phyloP scores from a whole-genome alignment of 176 grass and related monocot genomes.

The Ananas comosus region DNA sequence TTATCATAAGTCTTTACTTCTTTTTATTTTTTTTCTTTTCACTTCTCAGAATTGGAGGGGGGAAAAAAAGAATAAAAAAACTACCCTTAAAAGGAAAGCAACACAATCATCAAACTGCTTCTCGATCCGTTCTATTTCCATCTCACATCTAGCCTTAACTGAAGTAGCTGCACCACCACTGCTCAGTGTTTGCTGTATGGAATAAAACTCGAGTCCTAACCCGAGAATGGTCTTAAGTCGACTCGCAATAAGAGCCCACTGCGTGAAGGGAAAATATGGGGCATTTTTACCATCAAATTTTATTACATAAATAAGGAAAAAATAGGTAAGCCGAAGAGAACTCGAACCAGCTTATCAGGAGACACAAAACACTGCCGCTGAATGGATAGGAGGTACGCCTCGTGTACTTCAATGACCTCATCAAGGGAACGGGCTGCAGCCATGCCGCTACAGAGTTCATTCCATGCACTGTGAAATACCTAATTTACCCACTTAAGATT shows the following conservation, averaged over 20 bases:
- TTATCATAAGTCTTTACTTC: neutral
- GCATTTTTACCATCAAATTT: neutral
- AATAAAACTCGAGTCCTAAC: conserved; percentile 77
- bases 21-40: neutral
- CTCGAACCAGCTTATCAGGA: conserved; percentile 73
- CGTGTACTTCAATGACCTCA: conserved; percentile 94
- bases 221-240: conserved; percentile 88
- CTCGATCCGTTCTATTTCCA: conserved; percentile 82
- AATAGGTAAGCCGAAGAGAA: conserved; percentile 1
- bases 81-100: conserved; percentile 75
- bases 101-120: conserved; percentile 93
- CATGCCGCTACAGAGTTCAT: conserved; percentile 80
- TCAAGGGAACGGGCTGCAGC: conserved; percentile 62
- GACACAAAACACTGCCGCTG: conserved; percentile 88
- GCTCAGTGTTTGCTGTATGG: conserved; percentile 57
- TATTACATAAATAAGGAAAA: neutral
- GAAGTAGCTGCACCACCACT: conserved; percentile 58
- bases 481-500: conserved; percentile 18
- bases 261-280: conserved; percentile 13
- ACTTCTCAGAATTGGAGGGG: neutral
- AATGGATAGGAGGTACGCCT: conserved; percentile 80
- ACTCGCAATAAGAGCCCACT: conserved; percentile 88
- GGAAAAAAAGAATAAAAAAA: conserved; percentile 15
- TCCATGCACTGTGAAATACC: conserved; percentile 95
- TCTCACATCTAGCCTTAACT: conserved; percentile 65